Evolutionary conservation across 768 basidiomycete species (phyloP).

Genomic region (Tylopilus subfusipes): DNA sequence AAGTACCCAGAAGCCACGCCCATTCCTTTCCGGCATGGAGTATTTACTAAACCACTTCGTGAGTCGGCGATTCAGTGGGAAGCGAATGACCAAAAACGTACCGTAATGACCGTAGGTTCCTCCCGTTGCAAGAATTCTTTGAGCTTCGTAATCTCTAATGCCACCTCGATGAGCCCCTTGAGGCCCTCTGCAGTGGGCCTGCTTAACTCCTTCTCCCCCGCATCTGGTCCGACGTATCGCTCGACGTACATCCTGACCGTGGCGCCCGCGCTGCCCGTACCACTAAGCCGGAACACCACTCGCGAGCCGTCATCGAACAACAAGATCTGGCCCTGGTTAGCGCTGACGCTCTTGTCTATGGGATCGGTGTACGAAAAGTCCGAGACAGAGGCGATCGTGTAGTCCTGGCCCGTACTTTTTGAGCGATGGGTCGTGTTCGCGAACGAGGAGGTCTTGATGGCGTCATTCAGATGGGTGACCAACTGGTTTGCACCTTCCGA

Average conservation of each 20-base stretch:
- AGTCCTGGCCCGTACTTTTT: slow-evolving; percentile 60
- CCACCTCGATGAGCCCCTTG: slow-evolving; percentile 94
- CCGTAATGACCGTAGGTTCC: slow-evolving; percentile 95
- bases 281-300: slow-evolving; percentile 93
- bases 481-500: slow-evolving; percentile 87
- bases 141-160: slow-evolving; percentile 79
- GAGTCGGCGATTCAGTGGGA: slow-evolving; percentile 5
- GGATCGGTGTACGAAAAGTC: slow-evolving; percentile 98
- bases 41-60: slow-evolving; percentile 14
- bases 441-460: slow-evolving; percentile 66
- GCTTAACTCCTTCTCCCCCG: slow-evolving; percentile 64
- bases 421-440: slow-evolving; percentile 66
- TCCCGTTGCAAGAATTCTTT: slow-evolving; percentile 83
- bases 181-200: slow-evolving; percentile 85
- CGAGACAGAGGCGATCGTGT: slow-evolving; percentile 72
- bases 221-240: slow-evolving; percentile 73
- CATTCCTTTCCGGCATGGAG: neutral
- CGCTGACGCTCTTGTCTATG: slow-evolving; percentile 90
- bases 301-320: slow-evolving; percentile 88
- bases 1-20: neutral
- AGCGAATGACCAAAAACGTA: slow-evolving; percentile 34
- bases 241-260: slow-evolving; percentile 97
- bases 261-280: slow-evolving; percentile 94
- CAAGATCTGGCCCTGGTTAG: slow-evolving; percentile 95
- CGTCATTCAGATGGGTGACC: slow-evolving; percentile 71